These are phyloP conservation scores for Powellomyces hirtus DNA, from an alignment of 192 early-diverging fungal genomes.

Conservation along the genomic window DNA sequence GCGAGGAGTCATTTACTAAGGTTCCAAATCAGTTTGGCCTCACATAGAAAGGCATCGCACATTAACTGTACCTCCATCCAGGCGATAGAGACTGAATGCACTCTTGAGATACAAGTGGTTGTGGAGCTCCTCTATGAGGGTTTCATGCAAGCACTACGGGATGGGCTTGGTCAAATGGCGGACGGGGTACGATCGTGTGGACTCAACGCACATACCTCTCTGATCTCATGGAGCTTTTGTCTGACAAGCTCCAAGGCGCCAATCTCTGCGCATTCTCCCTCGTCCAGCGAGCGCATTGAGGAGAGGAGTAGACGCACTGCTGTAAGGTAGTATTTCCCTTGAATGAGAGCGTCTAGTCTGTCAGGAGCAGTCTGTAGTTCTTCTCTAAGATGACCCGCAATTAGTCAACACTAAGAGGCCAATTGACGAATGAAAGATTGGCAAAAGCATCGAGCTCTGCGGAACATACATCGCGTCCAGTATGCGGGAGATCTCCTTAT, in stretches of 20 bases:
- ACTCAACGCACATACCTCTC: no score
- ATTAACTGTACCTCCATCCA: conserved; percentile 31
- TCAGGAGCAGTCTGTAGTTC: conserved; percentile 48
- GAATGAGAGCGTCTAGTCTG: conserved; percentile 45
- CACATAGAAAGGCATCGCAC: no score
- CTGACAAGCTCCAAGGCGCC: conserved; percentile 49
- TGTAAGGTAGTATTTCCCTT: conserved; percentile 49
- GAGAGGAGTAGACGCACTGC: conserved; percentile 44
- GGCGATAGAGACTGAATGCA: conserved; percentile 40
- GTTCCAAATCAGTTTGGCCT: no score
- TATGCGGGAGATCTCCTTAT: conserved; percentile 60
- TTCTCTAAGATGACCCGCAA: conserved; percentile 34
- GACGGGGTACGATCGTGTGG: no score
- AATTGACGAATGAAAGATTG: background rate
- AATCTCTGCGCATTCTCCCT: conserved; percentile 48
- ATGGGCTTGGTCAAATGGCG: no score
- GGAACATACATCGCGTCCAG: conserved; percentile 47
- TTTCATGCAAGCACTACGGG: conserved; percentile 45
- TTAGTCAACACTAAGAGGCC: background rate
- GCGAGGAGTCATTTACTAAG: no score
- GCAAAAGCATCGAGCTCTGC: background rate
- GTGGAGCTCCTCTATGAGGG: conserved; percentile 54
- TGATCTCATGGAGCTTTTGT: conserved; percentile 37
- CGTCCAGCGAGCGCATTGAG: conserved; percentile 31
- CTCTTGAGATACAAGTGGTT: conserved; percentile 60